Percentiles rank a stretch among this genome's conserved stretches.
Evolutionary conservation across 1,139 yeast species (phyloP).

Genomic region (Oligophagozyma castellii): DNA sequence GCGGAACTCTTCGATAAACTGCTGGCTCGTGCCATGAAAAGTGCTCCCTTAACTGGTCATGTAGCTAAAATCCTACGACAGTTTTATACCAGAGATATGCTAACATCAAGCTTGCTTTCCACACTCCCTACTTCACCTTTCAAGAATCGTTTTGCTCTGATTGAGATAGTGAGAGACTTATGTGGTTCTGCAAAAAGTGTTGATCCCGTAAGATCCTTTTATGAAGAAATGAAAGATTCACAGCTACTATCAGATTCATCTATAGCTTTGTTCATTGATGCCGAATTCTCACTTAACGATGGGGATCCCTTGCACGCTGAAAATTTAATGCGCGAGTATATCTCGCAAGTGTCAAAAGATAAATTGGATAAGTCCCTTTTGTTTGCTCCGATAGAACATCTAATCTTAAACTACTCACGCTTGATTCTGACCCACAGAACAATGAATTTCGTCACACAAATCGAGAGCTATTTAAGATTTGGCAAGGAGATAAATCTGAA

Average conservation of each 20-base stretch:
- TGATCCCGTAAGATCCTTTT: slow-evolving; percentile 13
- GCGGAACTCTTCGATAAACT: too few relatives aligned
- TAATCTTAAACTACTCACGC: slow-evolving; percentile 10
- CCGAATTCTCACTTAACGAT: slow-evolving; percentile 13
- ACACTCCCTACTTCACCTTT: too few relatives aligned
- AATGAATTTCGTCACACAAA: neutral
- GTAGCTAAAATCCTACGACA: too few relatives aligned
- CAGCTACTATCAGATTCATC: slow-evolving; percentile 4
- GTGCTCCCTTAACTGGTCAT: too few relatives aligned
- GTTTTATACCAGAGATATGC: too few relatives aligned
- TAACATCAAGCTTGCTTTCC: too few relatives aligned
- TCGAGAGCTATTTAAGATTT: slow-evolving; percentile 1
- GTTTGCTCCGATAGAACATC: slow-evolving; percentile 9
- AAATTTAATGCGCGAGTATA: slow-evolving; percentile 12
- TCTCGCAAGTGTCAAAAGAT: slow-evolving; percentile 5
- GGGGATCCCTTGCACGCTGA: slow-evolving; percentile 16
- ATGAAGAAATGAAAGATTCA: slow-evolving; percentile 6
- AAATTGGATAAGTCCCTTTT: slow-evolving; percentile 1
- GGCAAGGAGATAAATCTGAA: slow-evolving; percentile 2
- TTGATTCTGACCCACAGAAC: slow-evolving; percentile 2
- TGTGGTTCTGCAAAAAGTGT: too few relatives aligned
- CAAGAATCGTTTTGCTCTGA: too few relatives aligned
- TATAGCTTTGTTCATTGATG: slow-evolving; percentile 9
- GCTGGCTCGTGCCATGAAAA: too few relatives aligned
- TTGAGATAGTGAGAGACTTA: too few relatives aligned